Percentiles rank a stretch among this genome's conserved stretches.
Evolutionary conservation across 2,329 filamentous ascomycete species (phyloP).

Genomic region (Colletotrichum tabaci): DNA sequence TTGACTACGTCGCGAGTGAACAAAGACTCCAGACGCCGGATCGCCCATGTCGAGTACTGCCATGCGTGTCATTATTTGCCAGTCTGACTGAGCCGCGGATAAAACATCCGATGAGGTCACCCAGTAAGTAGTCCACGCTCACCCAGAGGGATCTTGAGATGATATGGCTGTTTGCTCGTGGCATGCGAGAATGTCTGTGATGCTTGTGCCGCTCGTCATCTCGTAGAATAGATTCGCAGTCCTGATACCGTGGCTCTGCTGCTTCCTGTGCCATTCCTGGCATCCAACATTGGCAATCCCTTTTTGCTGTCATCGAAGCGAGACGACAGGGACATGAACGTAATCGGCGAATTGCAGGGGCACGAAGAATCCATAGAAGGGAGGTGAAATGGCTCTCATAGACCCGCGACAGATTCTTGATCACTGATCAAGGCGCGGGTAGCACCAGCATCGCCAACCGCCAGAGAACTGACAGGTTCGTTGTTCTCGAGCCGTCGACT

Average conservation of each 20-base stretch:
- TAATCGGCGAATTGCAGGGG: constrained; percentile 9
- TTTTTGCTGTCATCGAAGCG: not conserved
- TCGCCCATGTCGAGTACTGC: constrained; percentile 7
- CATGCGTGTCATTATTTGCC: constrained; percentile 23
- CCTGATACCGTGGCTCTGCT: constrained; percentile 15
- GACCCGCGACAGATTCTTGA: not conserved
- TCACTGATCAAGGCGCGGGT: not conserved
- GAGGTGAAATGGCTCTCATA: not conserved
- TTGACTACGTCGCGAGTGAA: not conserved
- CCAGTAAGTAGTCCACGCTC: constrained; percentile 11
- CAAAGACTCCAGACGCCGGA: constrained; percentile 2
- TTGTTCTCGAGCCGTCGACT: not conserved
- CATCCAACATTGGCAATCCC: not conserved
- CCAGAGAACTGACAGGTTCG: not conserved
- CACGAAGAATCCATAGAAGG: not conserved
- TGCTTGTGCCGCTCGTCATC: not conserved
- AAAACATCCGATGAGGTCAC: constrained; percentile 17
- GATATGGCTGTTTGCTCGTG: constrained; percentile 11
- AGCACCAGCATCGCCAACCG: constrained; percentile 13
- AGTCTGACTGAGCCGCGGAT: constrained; percentile 14
- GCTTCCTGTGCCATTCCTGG: constrained; percentile 21
- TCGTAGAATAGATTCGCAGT: constrained; percentile 10
- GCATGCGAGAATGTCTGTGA: not conserved
- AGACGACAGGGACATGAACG: constrained; percentile 14
- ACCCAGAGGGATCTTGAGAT: not conserved